Conservation (phyloP, 352 stramenopile species). For the Phytophthora cactorum region DNA sequence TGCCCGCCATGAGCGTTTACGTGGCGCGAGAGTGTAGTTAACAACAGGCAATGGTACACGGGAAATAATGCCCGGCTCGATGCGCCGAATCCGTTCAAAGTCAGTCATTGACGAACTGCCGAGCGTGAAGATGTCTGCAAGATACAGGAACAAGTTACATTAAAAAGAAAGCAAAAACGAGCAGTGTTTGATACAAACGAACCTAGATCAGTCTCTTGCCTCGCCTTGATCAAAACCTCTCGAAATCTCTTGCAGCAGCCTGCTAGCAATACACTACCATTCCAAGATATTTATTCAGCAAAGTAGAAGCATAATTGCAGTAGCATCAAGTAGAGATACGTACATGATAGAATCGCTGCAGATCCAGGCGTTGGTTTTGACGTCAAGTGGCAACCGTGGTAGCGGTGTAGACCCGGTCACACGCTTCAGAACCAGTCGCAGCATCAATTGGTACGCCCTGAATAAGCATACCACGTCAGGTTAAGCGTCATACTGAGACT, state of each 20-base stretch:
- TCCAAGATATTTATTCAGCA: conserved; percentile 3
- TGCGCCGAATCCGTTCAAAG: conserved; percentile 62
- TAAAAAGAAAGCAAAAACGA: background rate
- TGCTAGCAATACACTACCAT: conserved; percentile 59
- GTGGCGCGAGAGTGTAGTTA: conserved; percentile 64
- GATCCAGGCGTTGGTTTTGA: conserved; percentile 70
- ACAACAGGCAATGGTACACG: conserved; percentile 68
- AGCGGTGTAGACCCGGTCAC: conserved; percentile 48
- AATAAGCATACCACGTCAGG: background rate
- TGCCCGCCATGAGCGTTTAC: conserved; percentile 49
- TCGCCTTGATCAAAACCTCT: conserved; percentile 54
- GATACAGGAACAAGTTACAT: conserved; percentile 1
- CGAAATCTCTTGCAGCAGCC: conserved; percentile 64
- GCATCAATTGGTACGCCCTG: conserved; percentile 69
- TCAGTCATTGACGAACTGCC: conserved; percentile 78
- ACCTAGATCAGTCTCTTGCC: conserved; percentile 56
- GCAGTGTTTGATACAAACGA: conserved; percentile 14
- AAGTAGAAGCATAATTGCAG: background rate
- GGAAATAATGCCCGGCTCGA: conserved; percentile 47
- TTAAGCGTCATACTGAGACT: background rate
- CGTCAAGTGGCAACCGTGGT: conserved; percentile 52
- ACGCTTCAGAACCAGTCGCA: conserved; percentile 62
- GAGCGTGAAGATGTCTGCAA: conserved; percentile 69
- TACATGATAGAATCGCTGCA: conserved; percentile 82
- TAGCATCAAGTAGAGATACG: conserved; percentile 12